These are phyloP conservation scores for Thelonectria discophora DNA, from an alignment of 2,329 filamentous ascomycete species.

Conservation along the genomic window DNA sequence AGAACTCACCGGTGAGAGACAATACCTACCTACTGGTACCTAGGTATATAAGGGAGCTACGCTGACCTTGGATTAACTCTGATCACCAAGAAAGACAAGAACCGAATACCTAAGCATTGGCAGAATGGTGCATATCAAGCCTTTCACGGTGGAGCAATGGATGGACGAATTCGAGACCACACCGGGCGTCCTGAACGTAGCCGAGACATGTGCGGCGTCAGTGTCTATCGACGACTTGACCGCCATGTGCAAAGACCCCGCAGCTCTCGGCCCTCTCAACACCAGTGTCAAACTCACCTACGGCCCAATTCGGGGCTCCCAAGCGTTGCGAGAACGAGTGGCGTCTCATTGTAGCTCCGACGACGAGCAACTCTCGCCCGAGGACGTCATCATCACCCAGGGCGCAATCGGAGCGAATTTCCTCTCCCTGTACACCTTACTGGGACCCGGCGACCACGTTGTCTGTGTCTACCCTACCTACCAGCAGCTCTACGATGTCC, in stretches of 20 bases:
- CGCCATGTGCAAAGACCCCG: slow-evolving; percentile 64
- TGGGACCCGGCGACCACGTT: slow-evolving; percentile 81
- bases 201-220: slow-evolving; percentile 81
- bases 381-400: slow-evolving; percentile 78
- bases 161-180: slow-evolving; percentile 69
- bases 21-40: too few relatives aligned
- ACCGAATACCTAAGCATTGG: neutral
- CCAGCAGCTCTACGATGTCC: slow-evolving; percentile 82
- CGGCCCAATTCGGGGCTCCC: slow-evolving; percentile 75
- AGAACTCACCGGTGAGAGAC: too few relatives aligned
- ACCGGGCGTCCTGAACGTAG: slow-evolving; percentile 71
- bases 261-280: slow-evolving; percentile 53
- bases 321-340: slow-evolving; percentile 69
- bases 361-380: slow-evolving; percentile 54
- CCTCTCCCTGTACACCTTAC: slow-evolving; percentile 75
- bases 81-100: neutral
- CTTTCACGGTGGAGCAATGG: slow-evolving; percentile 77
- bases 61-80: neutral
- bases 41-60: too few relatives aligned
- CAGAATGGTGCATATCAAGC: slow-evolving; percentile 64
- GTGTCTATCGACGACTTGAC: slow-evolving; percentile 75
- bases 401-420: slow-evolving; percentile 90
- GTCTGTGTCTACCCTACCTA: slow-evolving; percentile 89
- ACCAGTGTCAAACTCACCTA: slow-evolving; percentile 71
- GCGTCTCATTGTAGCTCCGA: slow-evolving; percentile 71